phyloP scores from a whole-genome alignment of 2,329 filamentous ascomycete species.

The Apiospora rasikravindrae region DNA sequence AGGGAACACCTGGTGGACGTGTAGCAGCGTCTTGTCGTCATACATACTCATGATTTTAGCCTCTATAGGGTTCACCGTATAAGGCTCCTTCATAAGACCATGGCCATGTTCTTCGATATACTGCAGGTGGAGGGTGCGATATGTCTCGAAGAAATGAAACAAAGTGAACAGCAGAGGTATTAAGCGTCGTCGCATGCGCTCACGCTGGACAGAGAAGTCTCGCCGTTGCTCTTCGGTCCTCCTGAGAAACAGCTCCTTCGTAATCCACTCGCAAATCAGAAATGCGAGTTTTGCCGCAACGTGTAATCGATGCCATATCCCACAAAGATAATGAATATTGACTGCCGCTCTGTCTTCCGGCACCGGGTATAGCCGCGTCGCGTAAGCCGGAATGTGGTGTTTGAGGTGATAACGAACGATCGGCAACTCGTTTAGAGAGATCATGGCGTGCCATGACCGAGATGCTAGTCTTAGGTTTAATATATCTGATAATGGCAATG shows the following conservation, averaged over 20 bases:
- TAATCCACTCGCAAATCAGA: constrained; percentile 68
- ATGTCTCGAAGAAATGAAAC: constrained; percentile 72
- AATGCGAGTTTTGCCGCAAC: constrained; percentile 67
- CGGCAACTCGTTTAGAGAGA: constrained; percentile 64
- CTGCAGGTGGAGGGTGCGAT: constrained; percentile 62
- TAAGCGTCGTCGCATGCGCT: constrained; percentile 68
- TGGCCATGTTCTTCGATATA: constrained; percentile 60
- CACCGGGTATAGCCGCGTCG: constrained; percentile 62
- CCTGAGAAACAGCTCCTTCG: constrained; percentile 67
- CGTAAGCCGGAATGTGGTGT: constrained; percentile 65
- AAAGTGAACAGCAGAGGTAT: constrained; percentile 69
- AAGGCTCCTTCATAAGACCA: constrained; percentile 57
- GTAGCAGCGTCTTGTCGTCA: constrained; percentile 65
- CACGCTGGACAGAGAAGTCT: constrained; percentile 65
- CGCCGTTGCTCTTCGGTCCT: constrained; percentile 58
- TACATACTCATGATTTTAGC: constrained; percentile 67
- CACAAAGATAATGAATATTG: constrained; percentile 66
- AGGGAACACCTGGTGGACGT: constrained; percentile 69
- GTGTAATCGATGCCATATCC: constrained; percentile 69
- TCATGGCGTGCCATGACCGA: constrained; percentile 62
- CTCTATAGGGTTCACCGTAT: constrained; percentile 68
- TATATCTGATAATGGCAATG: constrained; percentile 64
- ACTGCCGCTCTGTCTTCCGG: constrained; percentile 49
- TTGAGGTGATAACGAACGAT: constrained; percentile 67
- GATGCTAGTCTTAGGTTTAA: constrained; percentile 64